These are phyloP conservation scores for Solanum bulbocastanum DNA, from an alignment of 257 asterid species.

Conservation along the genomic window DNA sequence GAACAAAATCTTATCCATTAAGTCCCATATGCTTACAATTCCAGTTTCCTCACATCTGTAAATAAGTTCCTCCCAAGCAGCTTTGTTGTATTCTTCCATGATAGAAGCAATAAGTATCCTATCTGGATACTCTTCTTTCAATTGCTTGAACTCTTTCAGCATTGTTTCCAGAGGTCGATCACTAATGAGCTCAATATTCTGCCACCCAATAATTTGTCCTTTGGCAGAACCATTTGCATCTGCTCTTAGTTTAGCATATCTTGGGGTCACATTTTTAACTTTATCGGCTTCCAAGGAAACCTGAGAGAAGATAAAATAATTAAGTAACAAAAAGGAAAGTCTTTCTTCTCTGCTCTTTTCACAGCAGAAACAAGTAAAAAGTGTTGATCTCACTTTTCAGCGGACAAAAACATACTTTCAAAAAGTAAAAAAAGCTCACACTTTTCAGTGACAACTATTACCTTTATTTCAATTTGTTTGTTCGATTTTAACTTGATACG, in stretches of 20 bases:
- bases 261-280: slow-evolving; percentile 91
- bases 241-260: slow-evolving; percentile 79
- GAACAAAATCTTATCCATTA: background rate
- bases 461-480: background rate
- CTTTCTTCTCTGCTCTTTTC: background rate
- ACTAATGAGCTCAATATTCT: slow-evolving; percentile 89
- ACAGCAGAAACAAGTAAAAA: background rate
- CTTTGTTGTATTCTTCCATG: slow-evolving; percentile 90
- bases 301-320: slow-evolving; percentile 15
- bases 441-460: background rate
- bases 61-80: slow-evolving; percentile 92
- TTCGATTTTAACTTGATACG: background rate
- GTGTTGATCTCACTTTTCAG: background rate
- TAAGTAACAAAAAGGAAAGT: background rate
- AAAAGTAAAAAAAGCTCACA: background rate
- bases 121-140: slow-evolving; percentile 84
- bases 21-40: slow-evolving; percentile 42
- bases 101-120: slow-evolving; percentile 94
- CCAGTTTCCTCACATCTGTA: slow-evolving; percentile 86
- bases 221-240: slow-evolving; percentile 69
- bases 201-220: slow-evolving; percentile 91
- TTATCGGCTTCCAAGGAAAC: slow-evolving; percentile 88
- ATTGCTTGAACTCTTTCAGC: slow-evolving; percentile 71
- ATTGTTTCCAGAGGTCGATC: slow-evolving; percentile 89
- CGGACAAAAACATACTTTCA: background rate